phyloP scores from a whole-genome alignment of 2,329 filamentous ascomycete species.

The Endothia cerciana region DNA sequence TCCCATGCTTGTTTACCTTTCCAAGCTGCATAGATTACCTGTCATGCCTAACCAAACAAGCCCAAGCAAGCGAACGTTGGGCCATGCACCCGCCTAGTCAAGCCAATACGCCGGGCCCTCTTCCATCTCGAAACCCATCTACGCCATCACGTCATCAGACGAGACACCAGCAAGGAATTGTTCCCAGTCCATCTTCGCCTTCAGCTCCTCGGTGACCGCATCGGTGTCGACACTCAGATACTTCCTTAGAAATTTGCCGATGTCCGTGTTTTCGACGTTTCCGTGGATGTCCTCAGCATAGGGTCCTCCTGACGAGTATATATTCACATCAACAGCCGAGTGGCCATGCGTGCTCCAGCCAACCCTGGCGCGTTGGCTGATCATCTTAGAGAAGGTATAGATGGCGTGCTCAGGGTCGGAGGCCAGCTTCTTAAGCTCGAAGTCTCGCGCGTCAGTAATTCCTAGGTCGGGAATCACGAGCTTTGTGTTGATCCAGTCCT shows the following conservation, averaged over 20 bases:
- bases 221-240: slow-evolving; percentile 84
- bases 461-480: slow-evolving; percentile 75
- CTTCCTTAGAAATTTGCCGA: slow-evolving; percentile 78
- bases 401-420: slow-evolving; percentile 58
- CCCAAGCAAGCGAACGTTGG: neutral
- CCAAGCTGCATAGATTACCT: neutral
- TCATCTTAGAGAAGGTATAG: slow-evolving; percentile 76
- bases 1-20: slow-evolving; percentile 9
- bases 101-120: slow-evolving; percentile 23
- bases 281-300: slow-evolving; percentile 69
- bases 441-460: slow-evolving; percentile 71
- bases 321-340: slow-evolving; percentile 92
- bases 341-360: slow-evolving; percentile 97
- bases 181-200: slow-evolving; percentile 51
- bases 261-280: slow-evolving; percentile 93
- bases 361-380: slow-evolving; percentile 84
- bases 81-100: neutral
- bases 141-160: slow-evolving; percentile 9
- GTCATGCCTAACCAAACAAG: neutral
- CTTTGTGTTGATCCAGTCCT: slow-evolving; percentile 68
- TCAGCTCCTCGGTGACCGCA: slow-evolving; percentile 75
- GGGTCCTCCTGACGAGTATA: slow-evolving; percentile 78
- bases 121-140: slow-evolving; percentile 21
- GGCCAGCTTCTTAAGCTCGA: slow-evolving; percentile 71
- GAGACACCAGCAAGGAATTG: slow-evolving; percentile 22